Conservation (phyloP, 2,329 filamentous ascomycete species). For the Penicillium glabrum region DNA sequence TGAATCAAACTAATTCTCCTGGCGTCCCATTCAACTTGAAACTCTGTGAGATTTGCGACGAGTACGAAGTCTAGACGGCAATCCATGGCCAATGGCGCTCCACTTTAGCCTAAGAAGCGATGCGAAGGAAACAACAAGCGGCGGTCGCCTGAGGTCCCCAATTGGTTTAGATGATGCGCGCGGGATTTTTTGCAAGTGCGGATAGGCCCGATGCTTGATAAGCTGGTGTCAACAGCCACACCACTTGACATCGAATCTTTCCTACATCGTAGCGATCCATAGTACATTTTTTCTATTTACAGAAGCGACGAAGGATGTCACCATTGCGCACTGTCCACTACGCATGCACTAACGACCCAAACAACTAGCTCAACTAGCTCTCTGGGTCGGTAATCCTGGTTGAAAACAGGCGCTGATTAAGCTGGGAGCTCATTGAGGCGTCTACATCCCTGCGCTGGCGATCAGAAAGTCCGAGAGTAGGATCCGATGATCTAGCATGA, state of each 20-base stretch:
- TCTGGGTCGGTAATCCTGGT: neutral
- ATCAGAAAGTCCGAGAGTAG: conserved; percentile 10
- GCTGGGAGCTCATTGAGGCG: conserved; percentile 2
- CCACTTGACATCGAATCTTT: neutral
- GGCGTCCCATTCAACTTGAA: neutral
- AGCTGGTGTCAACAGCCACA: neutral
- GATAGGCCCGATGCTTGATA: neutral
- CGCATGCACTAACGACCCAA: neutral
- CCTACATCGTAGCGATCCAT: neutral
- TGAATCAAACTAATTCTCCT: neutral
- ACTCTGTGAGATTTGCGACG: neutral
- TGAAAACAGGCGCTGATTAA: conserved; percentile 1
- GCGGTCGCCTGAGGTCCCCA: neutral
- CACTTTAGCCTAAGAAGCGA: neutral
- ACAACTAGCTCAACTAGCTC: neutral
- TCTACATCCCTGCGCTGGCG: conserved; percentile 17
- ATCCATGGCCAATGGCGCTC: neutral
- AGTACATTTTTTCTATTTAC: neutral
- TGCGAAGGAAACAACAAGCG: neutral
- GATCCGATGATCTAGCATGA: conserved; percentile 3
- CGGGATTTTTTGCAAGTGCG: neutral
- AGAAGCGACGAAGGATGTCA: neutral
- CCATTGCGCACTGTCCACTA: neutral
- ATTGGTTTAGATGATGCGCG: neutral
- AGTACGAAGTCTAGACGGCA: neutral